These are phyloP conservation scores for Corymbia citriodora DNA, from an alignment of 441 rosid species.

Conservation along the genomic window DNA sequence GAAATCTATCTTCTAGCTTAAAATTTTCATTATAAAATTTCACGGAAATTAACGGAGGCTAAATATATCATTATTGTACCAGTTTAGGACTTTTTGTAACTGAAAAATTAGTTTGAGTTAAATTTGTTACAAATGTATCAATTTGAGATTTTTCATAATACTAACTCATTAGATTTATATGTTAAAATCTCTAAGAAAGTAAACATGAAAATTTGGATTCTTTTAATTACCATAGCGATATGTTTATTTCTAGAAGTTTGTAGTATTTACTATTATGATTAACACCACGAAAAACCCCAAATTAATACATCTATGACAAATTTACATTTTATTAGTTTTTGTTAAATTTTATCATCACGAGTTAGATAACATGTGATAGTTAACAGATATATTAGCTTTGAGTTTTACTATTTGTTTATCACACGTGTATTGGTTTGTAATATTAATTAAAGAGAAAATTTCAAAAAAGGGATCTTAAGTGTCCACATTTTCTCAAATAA, in stretches of 20 bases:
- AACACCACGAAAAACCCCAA: too few relatives aligned
- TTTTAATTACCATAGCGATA: not conserved
- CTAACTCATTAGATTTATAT: not conserved
- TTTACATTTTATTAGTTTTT: fast-evolving
- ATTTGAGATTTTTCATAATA: too few relatives aligned
- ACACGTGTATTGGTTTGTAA: fast-evolving
- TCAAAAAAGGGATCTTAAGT: too few relatives aligned
- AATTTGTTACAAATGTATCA: fast-evolving
- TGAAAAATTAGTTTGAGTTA: too few relatives aligned
- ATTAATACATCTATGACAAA: fast-evolving
- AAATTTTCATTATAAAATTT: too few relatives aligned
- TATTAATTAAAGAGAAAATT: too few relatives aligned
- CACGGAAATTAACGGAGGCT: fast-evolving
- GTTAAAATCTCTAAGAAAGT: not conserved
- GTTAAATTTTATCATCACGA: too few relatives aligned
- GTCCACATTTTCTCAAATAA: too few relatives aligned
- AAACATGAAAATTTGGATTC: not conserved
- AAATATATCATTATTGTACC: too few relatives aligned
- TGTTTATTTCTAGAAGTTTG: not conserved
- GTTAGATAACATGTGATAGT: fast-evolving
- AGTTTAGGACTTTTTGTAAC: not conserved
- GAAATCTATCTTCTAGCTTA: too few relatives aligned
- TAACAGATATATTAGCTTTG: fast-evolving
- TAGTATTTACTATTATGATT: not conserved
- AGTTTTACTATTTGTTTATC: too few relatives aligned